Base-by-base conservation (phyloP, 345 rosid species). In the Bruguiera parviflora region DNA sequence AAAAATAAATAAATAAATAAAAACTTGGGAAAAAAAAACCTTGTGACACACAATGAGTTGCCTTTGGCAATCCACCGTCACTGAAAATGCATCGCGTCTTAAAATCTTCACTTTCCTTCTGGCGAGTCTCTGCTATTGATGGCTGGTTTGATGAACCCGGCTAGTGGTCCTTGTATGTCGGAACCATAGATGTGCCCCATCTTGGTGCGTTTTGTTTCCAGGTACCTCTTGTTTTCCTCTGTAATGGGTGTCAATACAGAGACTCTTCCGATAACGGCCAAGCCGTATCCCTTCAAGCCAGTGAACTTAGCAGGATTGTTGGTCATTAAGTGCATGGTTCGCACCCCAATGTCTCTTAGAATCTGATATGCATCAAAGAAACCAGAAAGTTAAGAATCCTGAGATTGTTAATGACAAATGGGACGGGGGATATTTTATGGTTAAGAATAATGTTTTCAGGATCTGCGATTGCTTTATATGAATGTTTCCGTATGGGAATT, bases 261-360 rank as follows among this genome's bases (percentile, higher is more conserved):
- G 58, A 90, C 92, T 69, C 97, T 72, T 11, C 92, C 92, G 4
- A 89, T 76, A n/a, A 87, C 96, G 3, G 98, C 93, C 61, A 90
- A 78, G 31, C 96, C 96, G 8, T 88, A 88, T 37, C 96, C 96
- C 69, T 84, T 92, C 79, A 90, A 78, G 3, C 98, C 97, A 0
- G 81, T 79, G 84, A 90, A 92, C 83, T 92, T 92, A 24, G 98
- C 91, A 0, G 98, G 97, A 52, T 92, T 92, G 81, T 90, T 92
- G 0, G 98, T 92, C 96, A 92, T 90, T 69, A 90, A 84, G 19
- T 91, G 75, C 97, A 92, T 89, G 1, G 97, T 89, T 69, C 81
- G 77, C 39, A 90, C 88, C 57, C 96, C 93, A 8, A 92, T 64
- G 71, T 92, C 98, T 61, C 92, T 68, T 5, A 92, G 82, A 57